phyloP scores from a whole-genome alignment of 352 stramenopile species.

The Pythium oligandrum region DNA sequence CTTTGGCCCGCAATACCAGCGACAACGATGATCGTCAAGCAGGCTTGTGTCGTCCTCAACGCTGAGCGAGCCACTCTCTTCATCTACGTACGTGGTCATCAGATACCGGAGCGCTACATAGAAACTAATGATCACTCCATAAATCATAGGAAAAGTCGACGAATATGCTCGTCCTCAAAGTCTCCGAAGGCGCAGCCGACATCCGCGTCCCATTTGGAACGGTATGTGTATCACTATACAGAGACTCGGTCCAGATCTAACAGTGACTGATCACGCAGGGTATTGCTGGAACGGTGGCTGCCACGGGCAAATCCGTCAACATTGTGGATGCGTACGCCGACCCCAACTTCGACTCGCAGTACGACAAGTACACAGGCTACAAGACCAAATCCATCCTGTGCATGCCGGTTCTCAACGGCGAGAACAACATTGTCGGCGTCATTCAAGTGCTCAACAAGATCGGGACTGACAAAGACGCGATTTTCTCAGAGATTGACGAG shows the following conservation, averaged over 20 bases:
- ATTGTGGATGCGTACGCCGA: slow-evolving; percentile 93
- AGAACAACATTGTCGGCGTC: slow-evolving; percentile 82
- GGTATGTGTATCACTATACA: slow-evolving; percentile 19
- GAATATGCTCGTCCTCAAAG: slow-evolving; percentile 80
- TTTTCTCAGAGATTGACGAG: slow-evolving; percentile 85
- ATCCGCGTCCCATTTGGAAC: slow-evolving; percentile 82
- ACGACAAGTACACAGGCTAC: slow-evolving; percentile 91
- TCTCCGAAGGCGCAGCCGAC: slow-evolving; percentile 80
- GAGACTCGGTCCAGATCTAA: neutral
- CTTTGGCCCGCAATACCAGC: slow-evolving; percentile 22
- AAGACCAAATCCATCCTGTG: slow-evolving; percentile 90
- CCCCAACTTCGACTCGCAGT: slow-evolving; percentile 88
- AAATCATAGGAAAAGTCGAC: slow-evolving; percentile 48
- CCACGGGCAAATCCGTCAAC: slow-evolving; percentile 79
- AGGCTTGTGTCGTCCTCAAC: slow-evolving; percentile 84
- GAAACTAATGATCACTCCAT: too few species aligned
- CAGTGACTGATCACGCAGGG: slow-evolving; percentile 35
- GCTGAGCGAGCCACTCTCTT: slow-evolving; percentile 89
- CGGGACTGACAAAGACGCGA: slow-evolving; percentile 44
- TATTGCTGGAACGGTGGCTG: slow-evolving; percentile 85
- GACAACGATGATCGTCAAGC: slow-evolving; percentile 82
- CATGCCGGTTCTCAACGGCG: slow-evolving; percentile 77
- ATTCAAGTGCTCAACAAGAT: slow-evolving; percentile 89
- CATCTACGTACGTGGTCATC: slow-evolving; percentile 50
- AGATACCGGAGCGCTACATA: too few species aligned